Conservation (phyloP, 2,329 filamentous ascomycete species). For the Ophiocordyceps robertsii region DNA sequence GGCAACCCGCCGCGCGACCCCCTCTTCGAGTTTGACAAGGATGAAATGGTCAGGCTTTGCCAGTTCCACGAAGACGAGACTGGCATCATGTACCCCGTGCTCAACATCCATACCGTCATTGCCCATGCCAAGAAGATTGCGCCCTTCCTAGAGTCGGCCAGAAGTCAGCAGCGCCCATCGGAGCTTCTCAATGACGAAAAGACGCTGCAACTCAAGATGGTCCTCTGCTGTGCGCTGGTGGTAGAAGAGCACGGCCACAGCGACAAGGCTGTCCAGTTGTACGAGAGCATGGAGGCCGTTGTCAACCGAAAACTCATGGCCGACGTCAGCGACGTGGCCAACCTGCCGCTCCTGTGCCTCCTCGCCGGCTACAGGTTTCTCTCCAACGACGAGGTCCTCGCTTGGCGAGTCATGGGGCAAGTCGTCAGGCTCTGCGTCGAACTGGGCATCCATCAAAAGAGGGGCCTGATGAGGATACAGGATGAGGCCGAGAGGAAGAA, state of each 20-base stretch:
- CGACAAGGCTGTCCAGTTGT: constrained; percentile 58
- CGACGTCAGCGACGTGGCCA: constrained; percentile 32
- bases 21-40: constrained; percentile 62
- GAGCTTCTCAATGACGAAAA: constrained; percentile 33
- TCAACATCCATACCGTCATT: constrained; percentile 60
- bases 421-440: constrained; percentile 68
- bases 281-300: constrained; percentile 59
- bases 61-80: constrained; percentile 80
- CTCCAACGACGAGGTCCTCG: constrained; percentile 70
- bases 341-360: constrained; percentile 37
- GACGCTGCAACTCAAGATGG: constrained; percentile 65
- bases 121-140: constrained; percentile 57
- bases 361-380: constrained; percentile 64
- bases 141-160: constrained; percentile 51
- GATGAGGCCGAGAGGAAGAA: constrained; percentile 55
- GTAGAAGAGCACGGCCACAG: constrained; percentile 72
- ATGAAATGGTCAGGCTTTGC: constrained; percentile 70
- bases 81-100: constrained; percentile 80
- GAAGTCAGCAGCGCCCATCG: constrained; percentile 18
- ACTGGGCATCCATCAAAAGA: constrained; percentile 68
- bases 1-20: constrained; percentile 47
- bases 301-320: constrained; percentile 53
- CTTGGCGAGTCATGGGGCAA: constrained; percentile 78
- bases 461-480: constrained; percentile 56
- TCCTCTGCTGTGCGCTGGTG: constrained; percentile 65